phyloP scores from a whole-genome alignment of 495 filamentous ascomycete genomes.

The Aspergillus homomorphus region DNA sequence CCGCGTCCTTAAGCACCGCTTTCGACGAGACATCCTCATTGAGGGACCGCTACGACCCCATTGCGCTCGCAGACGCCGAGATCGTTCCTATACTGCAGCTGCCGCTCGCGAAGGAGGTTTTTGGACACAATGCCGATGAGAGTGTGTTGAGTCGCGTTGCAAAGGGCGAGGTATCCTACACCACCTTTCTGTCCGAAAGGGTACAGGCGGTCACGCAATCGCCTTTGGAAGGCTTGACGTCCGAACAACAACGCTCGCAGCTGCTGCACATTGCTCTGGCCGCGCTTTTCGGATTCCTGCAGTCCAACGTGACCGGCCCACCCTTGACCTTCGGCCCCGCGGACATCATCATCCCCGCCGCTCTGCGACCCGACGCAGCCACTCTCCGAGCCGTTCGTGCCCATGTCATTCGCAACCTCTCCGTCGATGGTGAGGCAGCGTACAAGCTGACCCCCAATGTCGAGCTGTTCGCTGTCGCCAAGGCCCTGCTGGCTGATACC shows the following conservation, averaged over 20 bases:
- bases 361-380: constrained; percentile 27
- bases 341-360: constrained; percentile 52
- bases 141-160: constrained; percentile 26
- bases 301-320: constrained; percentile 89
- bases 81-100: constrained; percentile 37
- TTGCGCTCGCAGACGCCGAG: constrained; percentile 35
- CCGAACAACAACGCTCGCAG: constrained; percentile 37
- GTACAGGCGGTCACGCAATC: constrained; percentile 26
- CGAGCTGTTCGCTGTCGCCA: constrained; percentile 77
- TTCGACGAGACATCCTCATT: constrained; percentile 30
- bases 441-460: constrained; percentile 81
- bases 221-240: constrained; percentile 23
- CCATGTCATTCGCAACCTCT: constrained; percentile 60
- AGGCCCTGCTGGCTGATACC: constrained; percentile 58
- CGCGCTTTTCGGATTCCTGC: constrained; percentile 79
- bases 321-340: constrained; percentile 57
- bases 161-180: constrained; percentile 35
- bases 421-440: constrained; percentile 78
- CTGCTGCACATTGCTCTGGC: constrained; percentile 62
- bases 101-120: constrained; percentile 35
- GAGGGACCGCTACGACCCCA: constrained; percentile 35
- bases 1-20: constrained; percentile 32
- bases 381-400: constrained; percentile 39
- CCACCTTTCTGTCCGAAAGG: constrained; percentile 32
- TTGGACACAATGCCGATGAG: constrained; percentile 32